A percentile compares a stretch with the other conserved stretches of the same genome.
Conservation (phyloP, 2,329 filamentous ascomycete genomes). For the Colletotrichum brevisporum region DNA sequence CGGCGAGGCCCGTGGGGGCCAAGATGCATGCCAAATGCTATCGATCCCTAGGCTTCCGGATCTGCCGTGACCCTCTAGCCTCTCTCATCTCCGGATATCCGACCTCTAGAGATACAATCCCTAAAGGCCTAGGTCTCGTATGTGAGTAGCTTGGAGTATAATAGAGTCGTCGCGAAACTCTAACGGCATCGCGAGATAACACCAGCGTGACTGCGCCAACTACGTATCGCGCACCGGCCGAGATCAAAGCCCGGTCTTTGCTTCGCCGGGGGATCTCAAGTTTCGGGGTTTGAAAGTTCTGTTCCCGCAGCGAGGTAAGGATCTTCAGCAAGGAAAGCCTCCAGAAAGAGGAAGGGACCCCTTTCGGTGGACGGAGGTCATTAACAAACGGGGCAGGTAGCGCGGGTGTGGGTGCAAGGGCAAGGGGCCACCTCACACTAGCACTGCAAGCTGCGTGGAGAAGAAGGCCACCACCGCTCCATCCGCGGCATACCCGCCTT, state of each 20-base stretch:
- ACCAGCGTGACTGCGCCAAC: neutral
- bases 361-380: slow-evolving; percentile 14
- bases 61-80: neutral
- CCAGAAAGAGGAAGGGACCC: neutral
- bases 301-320: slow-evolving; percentile 4
- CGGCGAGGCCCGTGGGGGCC: too few relatives aligned
- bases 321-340: slow-evolving; percentile 23
- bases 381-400: slow-evolving; percentile 26
- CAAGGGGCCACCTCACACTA: neutral
- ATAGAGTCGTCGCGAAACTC: slow-evolving; percentile 13
- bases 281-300: slow-evolving; percentile 1
- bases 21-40: neutral
- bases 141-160: slow-evolving; percentile 3
- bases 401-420: slow-evolving; percentile 15
- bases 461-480: neutral
- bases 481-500: slow-evolving; percentile 9
- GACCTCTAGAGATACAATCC: neutral
- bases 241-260: neutral
- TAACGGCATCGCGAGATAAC: neutral
- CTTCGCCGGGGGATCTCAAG: neutral
- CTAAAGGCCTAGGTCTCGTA: neutral
- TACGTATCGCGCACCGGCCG: neutral
- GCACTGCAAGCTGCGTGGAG: neutral
- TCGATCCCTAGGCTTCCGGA: neutral
- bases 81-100: neutral